Evolutionary conservation across 306 rosid genomes (phyloP).

Genomic region (Myrica gale): DNA sequence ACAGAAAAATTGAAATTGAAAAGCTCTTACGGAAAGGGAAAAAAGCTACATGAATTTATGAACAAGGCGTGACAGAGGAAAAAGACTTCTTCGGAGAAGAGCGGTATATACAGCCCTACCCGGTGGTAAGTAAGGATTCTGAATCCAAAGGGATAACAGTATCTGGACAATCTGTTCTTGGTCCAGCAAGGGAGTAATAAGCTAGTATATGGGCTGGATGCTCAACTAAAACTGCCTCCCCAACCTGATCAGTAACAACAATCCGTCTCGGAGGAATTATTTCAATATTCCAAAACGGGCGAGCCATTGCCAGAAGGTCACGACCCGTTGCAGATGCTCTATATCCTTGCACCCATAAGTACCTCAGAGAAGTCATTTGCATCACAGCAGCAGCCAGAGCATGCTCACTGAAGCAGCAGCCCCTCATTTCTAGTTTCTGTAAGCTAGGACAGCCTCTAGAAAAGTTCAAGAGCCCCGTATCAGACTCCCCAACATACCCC

Average conservation of each 20-base stretch:
- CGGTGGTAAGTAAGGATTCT: slow-evolving; percentile 28
- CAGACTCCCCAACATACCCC: slow-evolving; percentile 84
- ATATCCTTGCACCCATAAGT: slow-evolving; percentile 95
- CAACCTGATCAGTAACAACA: slow-evolving; percentile 10
- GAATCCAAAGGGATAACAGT: slow-evolving; percentile 65
- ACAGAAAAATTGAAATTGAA: slow-evolving; percentile 34
- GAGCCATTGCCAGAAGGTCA: slow-evolving; percentile 77
- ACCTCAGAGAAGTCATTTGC: slow-evolving; percentile 64
- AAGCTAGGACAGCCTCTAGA: slow-evolving; percentile 90
- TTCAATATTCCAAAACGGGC: slow-evolving; percentile 91
- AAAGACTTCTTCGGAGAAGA: not conserved
- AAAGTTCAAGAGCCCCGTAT: slow-evolving; percentile 72
- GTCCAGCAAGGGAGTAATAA: slow-evolving; percentile 97
- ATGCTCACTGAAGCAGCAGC: slow-evolving; percentile 84
- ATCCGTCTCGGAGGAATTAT: slow-evolving; percentile 67
- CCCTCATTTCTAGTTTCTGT: slow-evolving; percentile 89
- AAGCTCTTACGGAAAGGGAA: slow-evolving; percentile 35
- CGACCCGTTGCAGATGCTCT: slow-evolving; percentile 55
- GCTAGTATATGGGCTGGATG: slow-evolving; percentile 94
- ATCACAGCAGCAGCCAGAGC: slow-evolving; percentile 76
- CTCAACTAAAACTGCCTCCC: slow-evolving; percentile 33
- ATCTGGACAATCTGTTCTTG: slow-evolving; percentile 73
- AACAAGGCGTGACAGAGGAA: slow-evolving; percentile 39
- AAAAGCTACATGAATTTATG: slow-evolving; percentile 36
- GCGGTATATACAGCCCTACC: slow-evolving; percentile 53